phyloP scores from a whole-genome alignment of 192 early-diverging fungal species.

The Phlyctochytrium planicorne region DNA sequence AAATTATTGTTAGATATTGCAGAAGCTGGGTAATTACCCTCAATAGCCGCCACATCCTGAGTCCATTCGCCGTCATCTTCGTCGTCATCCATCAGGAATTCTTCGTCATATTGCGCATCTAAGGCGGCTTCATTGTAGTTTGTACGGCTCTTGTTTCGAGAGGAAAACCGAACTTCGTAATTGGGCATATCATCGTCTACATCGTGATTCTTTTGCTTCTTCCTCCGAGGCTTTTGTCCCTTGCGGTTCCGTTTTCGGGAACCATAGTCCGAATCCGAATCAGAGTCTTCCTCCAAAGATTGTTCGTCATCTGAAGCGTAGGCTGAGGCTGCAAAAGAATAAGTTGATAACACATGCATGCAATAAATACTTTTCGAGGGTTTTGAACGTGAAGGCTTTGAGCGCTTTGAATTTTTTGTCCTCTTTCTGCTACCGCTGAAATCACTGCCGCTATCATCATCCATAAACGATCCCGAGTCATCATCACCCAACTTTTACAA shows the following conservation, averaged over 20 bases:
- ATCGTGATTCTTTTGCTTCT: slow-evolving; percentile 59
- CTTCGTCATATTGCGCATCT: slow-evolving; percentile 28
- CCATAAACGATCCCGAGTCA: slow-evolving; percentile 23
- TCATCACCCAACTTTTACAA: slow-evolving; percentile 4
- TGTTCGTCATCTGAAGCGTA: slow-evolving; percentile 35
- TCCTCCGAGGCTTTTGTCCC: slow-evolving; percentile 28
- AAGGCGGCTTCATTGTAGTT: slow-evolving; percentile 31
- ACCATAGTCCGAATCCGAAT: slow-evolving; percentile 27
- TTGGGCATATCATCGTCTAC: slow-evolving; percentile 34
- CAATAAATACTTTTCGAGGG: too few relatives aligned
- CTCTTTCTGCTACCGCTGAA: slow-evolving; percentile 37
- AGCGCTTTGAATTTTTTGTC: too few relatives aligned
- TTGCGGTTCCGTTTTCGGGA: slow-evolving; percentile 33
- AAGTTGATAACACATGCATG: too few relatives aligned
- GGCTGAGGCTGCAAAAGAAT: too few relatives aligned
- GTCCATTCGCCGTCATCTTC: slow-evolving; percentile 25
- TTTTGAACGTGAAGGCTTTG: too few relatives aligned
- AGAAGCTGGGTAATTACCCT: background rate
- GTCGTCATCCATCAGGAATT: slow-evolving; percentile 15
- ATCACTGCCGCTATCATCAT: slow-evolving; percentile 10
- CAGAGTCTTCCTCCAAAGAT: slow-evolving; percentile 29
- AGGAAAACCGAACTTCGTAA: slow-evolving; percentile 20
- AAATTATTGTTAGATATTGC: background rate
- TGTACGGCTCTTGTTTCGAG: slow-evolving; percentile 4
- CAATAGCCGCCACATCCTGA: slow-evolving; percentile 7